These are phyloP conservation scores for Dictyostelium discoideum DNA, from an alignment of 78 protist genomes.

Conservation along the genomic window DNA sequence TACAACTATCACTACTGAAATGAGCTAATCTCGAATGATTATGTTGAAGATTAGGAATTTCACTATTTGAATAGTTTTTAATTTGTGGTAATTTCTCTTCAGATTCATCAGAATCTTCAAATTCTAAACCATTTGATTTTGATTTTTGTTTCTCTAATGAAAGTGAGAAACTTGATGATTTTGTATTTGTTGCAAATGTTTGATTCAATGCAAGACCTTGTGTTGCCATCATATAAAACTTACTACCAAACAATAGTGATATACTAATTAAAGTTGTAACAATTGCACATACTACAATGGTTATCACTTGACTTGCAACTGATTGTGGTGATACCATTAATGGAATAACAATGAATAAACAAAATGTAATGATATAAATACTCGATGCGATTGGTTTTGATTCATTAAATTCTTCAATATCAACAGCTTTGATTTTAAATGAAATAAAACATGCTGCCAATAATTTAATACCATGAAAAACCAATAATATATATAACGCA, in stretches of 20 bases:
- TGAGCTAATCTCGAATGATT: background rate
- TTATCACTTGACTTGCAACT: background rate
- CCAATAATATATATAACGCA: constrained; percentile 1
- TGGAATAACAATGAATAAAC: constrained; percentile 30
- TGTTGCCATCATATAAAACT: background rate
- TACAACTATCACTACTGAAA: background rate
- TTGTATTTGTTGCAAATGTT: background rate
- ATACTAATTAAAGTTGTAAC: background rate
- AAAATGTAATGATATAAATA: constrained; percentile 5
- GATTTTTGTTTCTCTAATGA: background rate
- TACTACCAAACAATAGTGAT: background rate
- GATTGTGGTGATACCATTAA: constrained; percentile 7
- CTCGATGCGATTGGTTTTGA: background rate
- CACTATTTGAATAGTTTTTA: background rate
- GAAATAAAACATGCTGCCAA: constrained; percentile 37
- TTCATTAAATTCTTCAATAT: constrained; percentile 47
- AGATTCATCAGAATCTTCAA: constrained; percentile 9
- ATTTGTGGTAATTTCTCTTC: background rate
- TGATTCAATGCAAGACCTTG: constrained; percentile 1
- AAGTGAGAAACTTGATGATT: background rate
- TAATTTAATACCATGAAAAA: constrained; percentile 41
- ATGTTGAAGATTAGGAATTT: background rate
- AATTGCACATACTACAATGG: background rate
- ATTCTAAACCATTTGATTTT: background rate
- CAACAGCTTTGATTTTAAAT: constrained; percentile 38